A percentile compares a stretch with the other conserved stretches of the same genome.
Evolutionary conservation across 768 basidiomycete species (phyloP).

Genomic region (Phylloporus arenicola): DNA sequence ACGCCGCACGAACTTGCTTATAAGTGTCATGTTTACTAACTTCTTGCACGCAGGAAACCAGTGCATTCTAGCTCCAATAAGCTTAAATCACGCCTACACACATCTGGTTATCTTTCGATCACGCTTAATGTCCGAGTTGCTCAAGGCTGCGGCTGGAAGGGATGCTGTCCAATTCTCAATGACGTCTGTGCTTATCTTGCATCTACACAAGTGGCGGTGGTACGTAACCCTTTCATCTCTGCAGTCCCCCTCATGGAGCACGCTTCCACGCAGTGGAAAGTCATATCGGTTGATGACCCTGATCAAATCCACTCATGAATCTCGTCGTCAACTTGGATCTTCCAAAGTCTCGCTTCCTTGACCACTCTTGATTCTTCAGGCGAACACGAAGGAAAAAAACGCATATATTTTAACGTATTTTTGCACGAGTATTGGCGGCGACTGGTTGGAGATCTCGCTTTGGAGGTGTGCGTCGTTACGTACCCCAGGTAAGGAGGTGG

Average conservation of each 20-base stretch:
- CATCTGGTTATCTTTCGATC: not conserved
- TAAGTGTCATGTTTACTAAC: not conserved
- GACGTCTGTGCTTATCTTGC: not conserved
- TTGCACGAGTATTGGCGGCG: not conserved
- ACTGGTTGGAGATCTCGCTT: not conserved
- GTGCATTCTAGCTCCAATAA: not conserved
- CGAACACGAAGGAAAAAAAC: not conserved
- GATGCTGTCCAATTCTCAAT: not conserved
- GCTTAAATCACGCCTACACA: not conserved
- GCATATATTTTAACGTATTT: slow-evolving; percentile 1
- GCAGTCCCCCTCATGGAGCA: not conserved
- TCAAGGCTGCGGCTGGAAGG: not conserved
- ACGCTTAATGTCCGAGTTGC: not conserved
- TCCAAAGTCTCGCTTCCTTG: not conserved
- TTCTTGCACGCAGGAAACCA: not conserved
- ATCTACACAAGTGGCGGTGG: no score
- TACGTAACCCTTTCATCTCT: not conserved
- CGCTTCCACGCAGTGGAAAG: not conserved
- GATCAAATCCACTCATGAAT: not conserved
- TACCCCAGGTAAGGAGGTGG: not conserved
- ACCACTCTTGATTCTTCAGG: not conserved
- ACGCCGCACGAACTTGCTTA: not conserved
- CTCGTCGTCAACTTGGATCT: not conserved
- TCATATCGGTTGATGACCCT: not conserved
- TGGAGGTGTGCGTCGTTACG: not conserved